Evolutionary conservation across 768 basidiomycete genomes (phyloP).

Genomic region (Cantharellus anzutake): DNA sequence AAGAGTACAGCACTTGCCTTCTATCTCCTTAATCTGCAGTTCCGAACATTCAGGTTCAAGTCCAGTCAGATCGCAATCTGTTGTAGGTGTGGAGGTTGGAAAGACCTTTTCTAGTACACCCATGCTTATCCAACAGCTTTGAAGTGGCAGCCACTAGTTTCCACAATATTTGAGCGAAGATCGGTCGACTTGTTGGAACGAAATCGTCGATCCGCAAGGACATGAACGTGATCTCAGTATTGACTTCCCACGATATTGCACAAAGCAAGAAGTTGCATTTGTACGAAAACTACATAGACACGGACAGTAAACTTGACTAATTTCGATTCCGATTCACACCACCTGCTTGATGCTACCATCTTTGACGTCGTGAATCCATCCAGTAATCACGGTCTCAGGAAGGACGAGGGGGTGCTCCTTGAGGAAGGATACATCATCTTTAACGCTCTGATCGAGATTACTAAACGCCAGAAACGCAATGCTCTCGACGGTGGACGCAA

Average conservation of each 20-base stretch:
- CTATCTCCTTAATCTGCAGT: conserved; percentile 78
- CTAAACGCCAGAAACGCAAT: conserved; percentile 40
- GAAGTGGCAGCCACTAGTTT: background rate
- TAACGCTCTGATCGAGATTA: conserved; percentile 12
- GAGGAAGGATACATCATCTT: conserved; percentile 35
- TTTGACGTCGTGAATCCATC: conserved; percentile 49
- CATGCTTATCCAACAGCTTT: conserved; percentile 30
- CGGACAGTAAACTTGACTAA: background rate
- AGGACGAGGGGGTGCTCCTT: conserved; percentile 36
- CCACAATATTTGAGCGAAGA: background rate
- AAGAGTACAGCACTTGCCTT: conserved; percentile 29
- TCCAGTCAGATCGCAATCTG: background rate
- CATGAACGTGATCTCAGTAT: background rate
- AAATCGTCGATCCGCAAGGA: background rate
- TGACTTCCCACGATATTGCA: background rate
- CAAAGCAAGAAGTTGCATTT: background rate
- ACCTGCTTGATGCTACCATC: conserved; percentile 31
- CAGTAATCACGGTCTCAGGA: conserved; percentile 33
- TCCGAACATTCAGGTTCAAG: background rate
- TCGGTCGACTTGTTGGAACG: background rate
- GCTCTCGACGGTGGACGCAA: conserved; percentile 19
- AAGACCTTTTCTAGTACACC: conserved; percentile 79
- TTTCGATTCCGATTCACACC: background rate
- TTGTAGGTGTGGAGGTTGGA: conserved; percentile 10
- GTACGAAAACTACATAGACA: background rate